Conservation (phyloP, 164 flowering plant genomes). For the Hamamelis virginiana region DNA sequence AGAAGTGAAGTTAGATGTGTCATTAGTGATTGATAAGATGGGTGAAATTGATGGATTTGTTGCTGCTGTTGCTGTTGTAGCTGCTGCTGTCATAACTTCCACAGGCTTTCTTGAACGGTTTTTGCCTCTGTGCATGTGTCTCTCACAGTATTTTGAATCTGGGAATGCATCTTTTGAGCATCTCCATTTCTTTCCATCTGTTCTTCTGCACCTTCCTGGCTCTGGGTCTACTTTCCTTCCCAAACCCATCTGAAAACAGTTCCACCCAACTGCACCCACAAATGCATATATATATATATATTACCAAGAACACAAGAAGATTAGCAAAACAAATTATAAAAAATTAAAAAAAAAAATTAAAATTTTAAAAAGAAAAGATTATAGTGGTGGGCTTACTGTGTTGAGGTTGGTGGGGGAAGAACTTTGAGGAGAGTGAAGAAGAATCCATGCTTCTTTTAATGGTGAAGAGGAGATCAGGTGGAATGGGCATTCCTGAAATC, state of each 20-base stretch:
- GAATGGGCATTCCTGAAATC: constrained; percentile 67
- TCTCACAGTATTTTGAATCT: constrained; percentile 87
- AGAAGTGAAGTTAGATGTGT: constrained; percentile 12
- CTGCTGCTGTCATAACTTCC: constrained; percentile 42
- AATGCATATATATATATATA: background rate
- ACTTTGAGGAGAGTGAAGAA: constrained; percentile 39
- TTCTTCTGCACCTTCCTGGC: constrained; percentile 90
- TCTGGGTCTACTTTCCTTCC: constrained; percentile 83
- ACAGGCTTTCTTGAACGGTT: constrained; percentile 99
- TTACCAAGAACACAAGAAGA: too few relatives aligned
- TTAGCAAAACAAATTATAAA: background rate
- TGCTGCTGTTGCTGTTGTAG: constrained; percentile 10
- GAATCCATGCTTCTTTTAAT: constrained; percentile 52
- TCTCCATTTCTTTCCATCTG: constrained; percentile 94
- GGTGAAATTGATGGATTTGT: constrained; percentile 14
- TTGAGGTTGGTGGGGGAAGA: constrained; percentile 47
- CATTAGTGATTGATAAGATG: constrained; percentile 24
- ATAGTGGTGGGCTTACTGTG: constrained; percentile 31
- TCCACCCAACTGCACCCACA: constrained; percentile 65
- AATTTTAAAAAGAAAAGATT: background rate
- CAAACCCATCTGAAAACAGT: constrained; percentile 62
- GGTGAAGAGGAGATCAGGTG: constrained; percentile 71
- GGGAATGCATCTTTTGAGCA: constrained; percentile 84
- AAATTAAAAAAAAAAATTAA: background rate
- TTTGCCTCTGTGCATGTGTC: constrained; percentile 92